Conservation (phyloP, 169 alveolate species). For the Eimeria necatrix region DNA sequence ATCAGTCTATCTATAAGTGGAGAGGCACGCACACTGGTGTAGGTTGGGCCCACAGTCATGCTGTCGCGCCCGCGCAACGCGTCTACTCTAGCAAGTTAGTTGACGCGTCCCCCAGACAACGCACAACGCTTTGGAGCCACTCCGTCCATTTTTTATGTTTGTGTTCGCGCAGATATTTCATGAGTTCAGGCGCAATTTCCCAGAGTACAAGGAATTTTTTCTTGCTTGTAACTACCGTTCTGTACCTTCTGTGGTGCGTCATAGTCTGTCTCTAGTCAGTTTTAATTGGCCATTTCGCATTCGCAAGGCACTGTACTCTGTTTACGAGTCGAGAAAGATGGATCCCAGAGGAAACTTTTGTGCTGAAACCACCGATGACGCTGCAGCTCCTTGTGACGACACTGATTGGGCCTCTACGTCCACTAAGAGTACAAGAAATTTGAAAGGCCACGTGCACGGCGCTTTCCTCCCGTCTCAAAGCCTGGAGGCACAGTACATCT, state of each 20-base stretch:
- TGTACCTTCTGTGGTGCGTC: slow-evolving; percentile 70
- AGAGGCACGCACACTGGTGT: slow-evolving; percentile 88
- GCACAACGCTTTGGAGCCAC: neutral
- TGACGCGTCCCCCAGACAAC: neutral
- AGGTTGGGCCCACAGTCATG: slow-evolving; percentile 21
- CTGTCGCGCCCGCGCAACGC: neutral
- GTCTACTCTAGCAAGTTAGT: neutral
- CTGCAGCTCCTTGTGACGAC: neutral
- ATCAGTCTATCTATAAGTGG: slow-evolving; percentile 90
- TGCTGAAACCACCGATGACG: neutral
- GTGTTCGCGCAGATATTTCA: slow-evolving; percentile 54
- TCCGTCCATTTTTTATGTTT: neutral
- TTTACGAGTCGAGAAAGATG: neutral
- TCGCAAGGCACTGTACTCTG: slow-evolving; percentile 51
- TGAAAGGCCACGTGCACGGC: slow-evolving; percentile 29
- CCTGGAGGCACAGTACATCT: slow-evolving; percentile 84
- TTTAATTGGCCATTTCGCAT: slow-evolving; percentile 74
- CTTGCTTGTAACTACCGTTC: slow-evolving; percentile 66
- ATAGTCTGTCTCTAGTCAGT: slow-evolving; percentile 44
- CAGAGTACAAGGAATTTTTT: slow-evolving; percentile 54
- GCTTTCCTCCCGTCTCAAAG: slow-evolving; percentile 75
- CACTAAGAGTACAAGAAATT: neutral
- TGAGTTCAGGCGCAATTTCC: slow-evolving; percentile 50
- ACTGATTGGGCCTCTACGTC: neutral
- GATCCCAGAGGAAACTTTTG: neutral